Evolutionary conservation across 768 basidiomycete genomes (phyloP).

Genomic region (Trametes punicea): DNA sequence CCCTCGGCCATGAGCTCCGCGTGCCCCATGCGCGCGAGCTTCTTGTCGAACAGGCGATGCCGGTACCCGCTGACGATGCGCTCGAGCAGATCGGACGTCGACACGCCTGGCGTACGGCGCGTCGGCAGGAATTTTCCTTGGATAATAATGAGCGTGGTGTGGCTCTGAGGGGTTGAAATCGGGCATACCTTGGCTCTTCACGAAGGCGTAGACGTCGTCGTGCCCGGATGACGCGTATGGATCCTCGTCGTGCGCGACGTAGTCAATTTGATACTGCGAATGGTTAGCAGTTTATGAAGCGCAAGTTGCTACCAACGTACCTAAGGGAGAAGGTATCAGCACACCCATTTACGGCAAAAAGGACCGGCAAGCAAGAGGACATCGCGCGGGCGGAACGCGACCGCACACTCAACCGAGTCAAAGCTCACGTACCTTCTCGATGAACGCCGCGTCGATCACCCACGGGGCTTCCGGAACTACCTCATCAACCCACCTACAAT

Average conservation of each 20-base stretch:
- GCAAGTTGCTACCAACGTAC: conserved; percentile 1
- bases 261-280: conserved; percentile 75
- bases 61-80: conserved; percentile 89
- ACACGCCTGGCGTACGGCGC: conserved; percentile 89
- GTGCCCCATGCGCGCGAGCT: conserved; percentile 85
- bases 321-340: conserved; percentile 1
- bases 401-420: background rate
- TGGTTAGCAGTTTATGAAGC: background rate
- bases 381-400: background rate
- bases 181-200: conserved; percentile 71
- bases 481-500: conserved; percentile 97
- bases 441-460: conserved; percentile 78
- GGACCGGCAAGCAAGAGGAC: background rate
- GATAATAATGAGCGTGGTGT: background rate
- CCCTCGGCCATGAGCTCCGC: conserved; percentile 65
- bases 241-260: conserved; percentile 94
- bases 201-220: conserved; percentile 82
- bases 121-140: conserved; percentile 94
- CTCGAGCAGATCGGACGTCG: conserved; percentile 89
- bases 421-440: conserved; percentile 48
- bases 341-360: background rate
- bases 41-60: conserved; percentile 80
- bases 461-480: conserved; percentile 90
- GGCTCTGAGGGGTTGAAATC: background rate
- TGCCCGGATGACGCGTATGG: conserved; percentile 79